Base-by-base conservation (phyloP, 225 moss, liverwort and hornwort genomes). In the Straminergon stramineum region DNA sequence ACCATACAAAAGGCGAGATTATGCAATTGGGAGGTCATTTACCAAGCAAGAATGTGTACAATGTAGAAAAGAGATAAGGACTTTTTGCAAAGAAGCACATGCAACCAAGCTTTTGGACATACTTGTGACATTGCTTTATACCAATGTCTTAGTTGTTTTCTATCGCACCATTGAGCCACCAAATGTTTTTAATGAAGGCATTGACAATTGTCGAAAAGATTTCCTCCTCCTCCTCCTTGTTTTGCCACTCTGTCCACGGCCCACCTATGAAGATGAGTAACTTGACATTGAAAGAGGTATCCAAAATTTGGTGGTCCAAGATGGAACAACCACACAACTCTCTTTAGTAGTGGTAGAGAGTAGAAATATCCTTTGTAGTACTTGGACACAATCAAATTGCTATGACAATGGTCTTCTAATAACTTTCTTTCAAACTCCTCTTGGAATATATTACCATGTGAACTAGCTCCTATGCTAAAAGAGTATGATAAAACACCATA, bases 161-260 rank as follows among this genome's bases (percentile, higher is more conserved):
- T 6, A 9, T 70, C 0, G 3, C 4, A 20, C 4, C 13, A n/a
- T 13, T 1, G 1, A 0, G 5, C 71, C 71, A 41, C 5, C 2
- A 24, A 0, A 24, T 0, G 0, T 23, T 70, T 39, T 4, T n/a
- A 22, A 70, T 39, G 70, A 70, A 39, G 5, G 41, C 0, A 1
- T 71, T 26, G 17, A 45, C 3, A 28, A 45, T 28, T 74, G 30
- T 74, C 0, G 0, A 17, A 10, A 45, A 28, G 15, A 74, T 17
- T n/a, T 15, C 2, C 0, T 45, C 9, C 9, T 7, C 9, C 9
- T 7, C 16, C 7, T 10, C 5, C 6, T 45, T 28, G 14, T 27
- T 9, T 74, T 28, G 16, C 5, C 5, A 43, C 43, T 74, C 0
- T 4, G 0, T 1, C 6, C 1, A 45, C 1, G 0, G 2, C 0